phyloP scores from a whole-genome alignment of 495 filamentous ascomycete genomes.

The Entonaema liquescens region DNA sequence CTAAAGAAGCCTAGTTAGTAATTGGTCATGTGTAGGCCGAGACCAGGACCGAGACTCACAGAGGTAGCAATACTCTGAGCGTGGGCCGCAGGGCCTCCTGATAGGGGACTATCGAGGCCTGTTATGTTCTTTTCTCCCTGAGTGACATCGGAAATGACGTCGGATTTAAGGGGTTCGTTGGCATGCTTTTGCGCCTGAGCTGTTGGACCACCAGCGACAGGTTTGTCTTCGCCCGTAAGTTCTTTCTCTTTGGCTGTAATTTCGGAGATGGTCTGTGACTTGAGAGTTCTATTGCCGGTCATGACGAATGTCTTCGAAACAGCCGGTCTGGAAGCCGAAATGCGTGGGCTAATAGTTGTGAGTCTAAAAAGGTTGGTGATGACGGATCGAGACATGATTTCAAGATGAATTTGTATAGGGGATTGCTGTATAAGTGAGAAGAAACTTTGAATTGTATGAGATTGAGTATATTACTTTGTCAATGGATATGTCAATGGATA shows the following conservation, averaged over 20 bases:
- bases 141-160: constrained; percentile 34
- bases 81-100: constrained; percentile 26
- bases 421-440: neutral
- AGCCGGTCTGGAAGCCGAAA: constrained; percentile 2
- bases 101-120: constrained; percentile 6
- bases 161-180: constrained; percentile 16
- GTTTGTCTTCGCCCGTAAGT: constrained; percentile 24
- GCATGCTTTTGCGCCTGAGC: constrained; percentile 41
- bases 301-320: constrained; percentile 2
- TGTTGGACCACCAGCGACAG: constrained; percentile 33
- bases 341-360: neutral
- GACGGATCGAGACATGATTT: constrained; percentile 31
- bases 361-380: constrained; percentile 20
- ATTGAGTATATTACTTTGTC: neutral
- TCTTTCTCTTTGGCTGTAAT: constrained; percentile 38
- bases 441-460: neutral
- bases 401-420: neutral
- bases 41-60: constrained; percentile 4
- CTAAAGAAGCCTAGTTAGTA: constrained; percentile 1
- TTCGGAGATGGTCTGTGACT: constrained; percentile 33
- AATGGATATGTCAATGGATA: neutral
- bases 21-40: neutral
- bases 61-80: constrained; percentile 32
- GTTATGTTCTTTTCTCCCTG: constrained; percentile 40
- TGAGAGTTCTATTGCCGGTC: constrained; percentile 18